Base-by-base conservation (phyloP, 2,329 filamentous ascomycete species). In the Alternaria tenuissima region DNA sequence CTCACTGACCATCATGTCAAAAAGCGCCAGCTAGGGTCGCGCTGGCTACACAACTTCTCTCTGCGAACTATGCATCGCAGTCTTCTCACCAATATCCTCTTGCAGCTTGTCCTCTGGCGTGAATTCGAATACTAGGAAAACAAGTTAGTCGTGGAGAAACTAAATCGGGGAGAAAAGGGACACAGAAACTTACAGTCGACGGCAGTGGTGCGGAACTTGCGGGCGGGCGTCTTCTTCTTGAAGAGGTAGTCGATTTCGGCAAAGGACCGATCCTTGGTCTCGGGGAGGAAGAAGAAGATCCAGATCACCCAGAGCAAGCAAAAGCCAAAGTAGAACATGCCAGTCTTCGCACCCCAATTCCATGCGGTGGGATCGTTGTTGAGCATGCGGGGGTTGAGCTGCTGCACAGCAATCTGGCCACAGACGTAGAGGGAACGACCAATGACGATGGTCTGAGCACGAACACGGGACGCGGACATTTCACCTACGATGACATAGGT, bases 401-500 rank as follows among this genome's bases (percentile, higher is more conserved):
- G 59, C 51, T 62, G 59, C 8, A 62, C 59, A 32, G 39, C 70
- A 34, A 80, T 76, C 8, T 70, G 74, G 24, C 76, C 63, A n/a
- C 77, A 59, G 30, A 78, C 76, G 52, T 81, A 79, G 7, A 71
- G 69, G 34, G 75, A 76, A 6, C 79, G 78, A 2, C 90, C 92
- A 5, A 95, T 85, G 2, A 94, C 92, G 46, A 95, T 89, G 1
- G 93, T 95, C 83, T 96, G 96, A 80, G 94, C 92, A 74, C 93
- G 91, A 38, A 96, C 84, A 5, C 92, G 86, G n/a, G 91, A 87
- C 1, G 91, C 92, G 1, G 91, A 92, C 38, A 96, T 79, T 77
- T 96, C 92, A 1, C 90, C 86, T 4, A 95, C 92, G 6, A 96
- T 85, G 0, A 91, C 94, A 80, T 94, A 96, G 77, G 90, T 92